Evolutionary conservation across 202 grass and related monocot species (phyloP).

Genomic region (Eragrostis tef): DNA sequence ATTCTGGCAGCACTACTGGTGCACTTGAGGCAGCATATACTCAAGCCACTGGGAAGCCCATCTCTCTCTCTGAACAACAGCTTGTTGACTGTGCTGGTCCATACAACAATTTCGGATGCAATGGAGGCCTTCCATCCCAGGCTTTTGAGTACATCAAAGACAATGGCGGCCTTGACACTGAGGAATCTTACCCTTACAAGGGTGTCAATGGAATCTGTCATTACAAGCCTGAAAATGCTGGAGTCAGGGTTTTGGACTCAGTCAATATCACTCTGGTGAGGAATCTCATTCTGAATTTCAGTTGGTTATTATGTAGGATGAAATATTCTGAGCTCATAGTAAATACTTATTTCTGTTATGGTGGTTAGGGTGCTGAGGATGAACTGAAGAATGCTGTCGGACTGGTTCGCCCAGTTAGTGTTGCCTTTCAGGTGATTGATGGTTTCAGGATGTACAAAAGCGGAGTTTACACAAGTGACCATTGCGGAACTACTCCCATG

Average conservation of each 20-base stretch:
- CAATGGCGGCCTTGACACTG: slow-evolving; percentile 91
- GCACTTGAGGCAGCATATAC: slow-evolving; percentile 97
- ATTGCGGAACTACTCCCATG: slow-evolving; percentile 69
- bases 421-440: slow-evolving; percentile 73
- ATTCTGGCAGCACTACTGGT: slow-evolving; percentile 82
- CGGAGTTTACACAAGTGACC: slow-evolving; percentile 83
- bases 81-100: slow-evolving; percentile 77
- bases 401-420: slow-evolving; percentile 90
- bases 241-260: slow-evolving; percentile 71
- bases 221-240: slow-evolving; percentile 62
- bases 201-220: slow-evolving; percentile 81
- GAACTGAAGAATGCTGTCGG: slow-evolving; percentile 94
- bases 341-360: slow-evolving; percentile 34
- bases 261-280: slow-evolving; percentile 93
- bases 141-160: slow-evolving; percentile 98
- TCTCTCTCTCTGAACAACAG: slow-evolving; percentile 98
- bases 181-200: slow-evolving; percentile 86
- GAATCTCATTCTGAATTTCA: slow-evolving; percentile 9
- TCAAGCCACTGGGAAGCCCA: slow-evolving; percentile 72
- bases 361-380: slow-evolving; percentile 75
- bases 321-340: slow-evolving; percentile 15
- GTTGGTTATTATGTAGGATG: not conserved
- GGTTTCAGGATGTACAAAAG: slow-evolving; percentile 79
- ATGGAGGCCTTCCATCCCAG: slow-evolving; percentile 87
- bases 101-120: slow-evolving; percentile 95